Conservation (phyloP, 2,329 filamentous ascomycete genomes). For the Geosmithia flava region DNA sequence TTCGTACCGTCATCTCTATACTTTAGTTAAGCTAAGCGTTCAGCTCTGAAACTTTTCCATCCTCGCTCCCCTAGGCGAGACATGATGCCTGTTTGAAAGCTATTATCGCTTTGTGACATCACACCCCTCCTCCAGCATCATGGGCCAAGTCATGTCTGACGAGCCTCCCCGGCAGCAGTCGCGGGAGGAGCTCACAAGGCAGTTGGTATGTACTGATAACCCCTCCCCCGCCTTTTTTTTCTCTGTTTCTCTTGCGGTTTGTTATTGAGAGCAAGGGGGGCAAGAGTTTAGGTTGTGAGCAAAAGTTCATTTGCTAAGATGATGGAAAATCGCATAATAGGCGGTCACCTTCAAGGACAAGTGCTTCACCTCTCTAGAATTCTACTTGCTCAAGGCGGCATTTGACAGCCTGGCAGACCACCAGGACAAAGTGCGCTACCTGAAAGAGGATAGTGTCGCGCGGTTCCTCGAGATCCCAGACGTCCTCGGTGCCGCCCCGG, state of each 20-base stretch:
- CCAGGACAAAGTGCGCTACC: conserved; percentile 48
- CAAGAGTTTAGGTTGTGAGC: too few relatives aligned
- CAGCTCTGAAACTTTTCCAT: not conserved
- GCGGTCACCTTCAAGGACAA: conserved; percentile 53
- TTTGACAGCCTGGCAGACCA: conserved; percentile 58
- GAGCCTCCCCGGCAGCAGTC: conserved; percentile 29
- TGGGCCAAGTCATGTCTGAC: conserved; percentile 40
- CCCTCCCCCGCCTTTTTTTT: not conserved
- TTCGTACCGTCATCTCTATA: too few relatives aligned
- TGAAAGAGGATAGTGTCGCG: conserved; percentile 56
- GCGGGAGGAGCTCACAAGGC: conserved; percentile 36
- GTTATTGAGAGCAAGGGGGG: not conserved
- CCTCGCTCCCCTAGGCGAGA: not conserved
- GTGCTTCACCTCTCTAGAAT: conserved; percentile 59
- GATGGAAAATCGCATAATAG: conserved; percentile 18
- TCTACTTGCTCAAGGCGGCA: conserved; percentile 63
- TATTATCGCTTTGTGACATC: not conserved
- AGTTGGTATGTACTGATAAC: conserved; percentile 28
- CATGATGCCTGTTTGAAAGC: not conserved
- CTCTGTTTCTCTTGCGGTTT: not conserved
- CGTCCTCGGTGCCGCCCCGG: conserved; percentile 50
- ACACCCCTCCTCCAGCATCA: conserved; percentile 13
- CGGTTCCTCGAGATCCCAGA: conserved; percentile 65
- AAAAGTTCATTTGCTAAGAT: not conserved
- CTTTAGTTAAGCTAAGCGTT: too few relatives aligned